Evolutionary conservation across 2,329 filamentous ascomycete genomes (phyloP).

Genomic region (Fusarium annulatum): DNA sequence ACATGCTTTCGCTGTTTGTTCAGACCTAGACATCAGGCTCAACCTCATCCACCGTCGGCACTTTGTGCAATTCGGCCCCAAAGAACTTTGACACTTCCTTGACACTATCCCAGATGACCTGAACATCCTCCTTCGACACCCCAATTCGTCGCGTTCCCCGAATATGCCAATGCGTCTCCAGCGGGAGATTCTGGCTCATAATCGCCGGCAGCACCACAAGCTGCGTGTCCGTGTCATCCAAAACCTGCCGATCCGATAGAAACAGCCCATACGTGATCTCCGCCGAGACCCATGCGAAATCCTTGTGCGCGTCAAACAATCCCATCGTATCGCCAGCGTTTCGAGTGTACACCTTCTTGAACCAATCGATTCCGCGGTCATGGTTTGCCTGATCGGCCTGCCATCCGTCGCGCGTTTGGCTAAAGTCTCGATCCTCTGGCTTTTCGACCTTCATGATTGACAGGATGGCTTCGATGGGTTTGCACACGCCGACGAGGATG

Average conservation of each 20-base stretch:
- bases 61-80: conserved; percentile 35
- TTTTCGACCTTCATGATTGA: conserved; percentile 63
- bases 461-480: conserved; percentile 69
- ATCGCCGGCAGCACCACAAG: conserved; percentile 65
- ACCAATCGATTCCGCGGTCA: conserved; percentile 65
- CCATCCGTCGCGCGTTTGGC: conserved; percentile 66
- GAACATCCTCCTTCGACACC: conserved; percentile 42
- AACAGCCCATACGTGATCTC: conserved; percentile 70
- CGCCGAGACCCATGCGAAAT: conserved; percentile 61
- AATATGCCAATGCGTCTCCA: conserved; percentile 66
- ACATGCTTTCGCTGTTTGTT: too few relatives aligned
- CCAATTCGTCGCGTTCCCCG: conserved; percentile 45
- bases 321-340: conserved; percentile 54
- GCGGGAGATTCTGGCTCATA: conserved; percentile 66
- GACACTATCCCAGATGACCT: conserved; percentile 43
- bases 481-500: conserved; percentile 69
- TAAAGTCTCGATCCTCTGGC: conserved; percentile 67
- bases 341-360: conserved; percentile 65
- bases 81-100: conserved; percentile 43
- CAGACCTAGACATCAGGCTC: conserved; percentile 41
- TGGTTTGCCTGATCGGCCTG: conserved; percentile 66
- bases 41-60: conserved; percentile 47
- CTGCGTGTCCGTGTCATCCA: conserved; percentile 66
- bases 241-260: conserved; percentile 65
- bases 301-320: conserved; percentile 52